These are phyloP conservation scores for Populus davidiana DNA, from an alignment of 345 rosid species.

Conservation along the genomic window DNA sequence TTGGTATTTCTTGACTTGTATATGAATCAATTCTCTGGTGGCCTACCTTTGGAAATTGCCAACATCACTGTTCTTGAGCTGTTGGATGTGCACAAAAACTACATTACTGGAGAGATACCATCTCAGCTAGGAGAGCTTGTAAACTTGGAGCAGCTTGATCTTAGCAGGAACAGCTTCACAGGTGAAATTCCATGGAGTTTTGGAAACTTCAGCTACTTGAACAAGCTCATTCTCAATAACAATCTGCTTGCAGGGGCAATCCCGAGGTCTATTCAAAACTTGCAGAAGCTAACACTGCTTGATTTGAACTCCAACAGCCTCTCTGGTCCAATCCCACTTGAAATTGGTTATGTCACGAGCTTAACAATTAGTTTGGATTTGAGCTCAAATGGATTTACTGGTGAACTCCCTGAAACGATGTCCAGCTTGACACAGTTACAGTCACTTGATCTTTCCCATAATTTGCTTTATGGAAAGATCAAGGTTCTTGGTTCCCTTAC, in stretches of 20 bases:
- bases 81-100: constrained; percentile 82
- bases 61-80: constrained; percentile 81
- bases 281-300: constrained; percentile 79
- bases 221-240: constrained; percentile 90
- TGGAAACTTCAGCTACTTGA: constrained; percentile 83
- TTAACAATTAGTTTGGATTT: constrained; percentile 77
- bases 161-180: constrained; percentile 80
- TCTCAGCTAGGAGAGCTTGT: constrained; percentile 78
- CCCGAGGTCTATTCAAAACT: constrained; percentile 54
- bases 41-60: constrained; percentile 65
- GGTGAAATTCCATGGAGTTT: constrained; percentile 74
- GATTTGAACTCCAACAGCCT: constrained; percentile 83
- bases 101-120: constrained; percentile 76
- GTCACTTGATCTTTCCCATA: constrained; percentile 80
- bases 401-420: constrained; percentile 65
- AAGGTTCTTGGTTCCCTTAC: constrained; percentile 74
- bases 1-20: constrained; percentile 86
- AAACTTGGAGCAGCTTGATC: constrained; percentile 94
- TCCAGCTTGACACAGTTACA: constrained; percentile 76
- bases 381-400: constrained; percentile 65
- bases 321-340: constrained; percentile 64
- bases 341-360: constrained; percentile 73
- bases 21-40: constrained; percentile 83
- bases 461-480: constrained; percentile 57
- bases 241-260: constrained; percentile 71